phyloP scores from a whole-genome alignment of 495 filamentous ascomycete genomes.

The Lasiosphaeriaceae sp. region DNA sequence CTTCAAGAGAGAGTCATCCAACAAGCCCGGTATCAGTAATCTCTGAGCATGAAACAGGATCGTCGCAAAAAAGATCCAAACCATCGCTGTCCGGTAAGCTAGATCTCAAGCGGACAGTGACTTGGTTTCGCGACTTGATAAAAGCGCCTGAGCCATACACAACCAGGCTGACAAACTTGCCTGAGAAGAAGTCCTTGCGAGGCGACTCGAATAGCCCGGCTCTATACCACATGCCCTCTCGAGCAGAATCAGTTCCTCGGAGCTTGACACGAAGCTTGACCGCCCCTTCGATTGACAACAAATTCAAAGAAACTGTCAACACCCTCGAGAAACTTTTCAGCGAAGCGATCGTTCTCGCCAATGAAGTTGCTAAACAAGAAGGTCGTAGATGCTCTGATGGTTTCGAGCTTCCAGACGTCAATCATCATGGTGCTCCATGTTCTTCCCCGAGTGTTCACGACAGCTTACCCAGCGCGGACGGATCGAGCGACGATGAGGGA shows the following conservation, averaged over 20 bases:
- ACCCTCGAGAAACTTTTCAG: slow-evolving; percentile 45
- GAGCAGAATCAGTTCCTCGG: background rate
- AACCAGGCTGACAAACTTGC: slow-evolving; percentile 16
- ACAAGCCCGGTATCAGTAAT: background rate
- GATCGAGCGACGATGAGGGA: slow-evolving; percentile 16
- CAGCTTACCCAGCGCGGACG: slow-evolving; percentile 8
- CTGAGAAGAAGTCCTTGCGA: background rate
- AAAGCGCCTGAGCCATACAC: slow-evolving; percentile 17
- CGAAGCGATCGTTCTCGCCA: slow-evolving; percentile 43
- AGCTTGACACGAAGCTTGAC: slow-evolving; percentile 4
- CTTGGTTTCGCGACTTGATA: slow-evolving; percentile 22
- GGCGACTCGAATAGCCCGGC: background rate
- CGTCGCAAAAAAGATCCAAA: background rate
- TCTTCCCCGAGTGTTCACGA: slow-evolving; percentile 15
- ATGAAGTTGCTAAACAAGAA: slow-evolving; percentile 30
- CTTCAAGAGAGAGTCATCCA: background rate
- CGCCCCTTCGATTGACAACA: slow-evolving; percentile 17
- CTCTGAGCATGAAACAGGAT: background rate
- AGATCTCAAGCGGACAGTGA: slow-evolving; percentile 13
- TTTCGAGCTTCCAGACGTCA: slow-evolving; percentile 8
- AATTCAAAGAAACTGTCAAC: slow-evolving; percentile 32
- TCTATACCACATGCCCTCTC: background rate
- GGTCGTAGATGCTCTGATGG: slow-evolving; percentile 7
- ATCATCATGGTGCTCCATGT: slow-evolving; percentile 7
- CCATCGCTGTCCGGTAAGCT: slow-evolving; percentile 6